Evolutionary conservation across 2,329 filamentous ascomycete species (phyloP).

Genomic region (Colletotrichum ledebouriae): DNA sequence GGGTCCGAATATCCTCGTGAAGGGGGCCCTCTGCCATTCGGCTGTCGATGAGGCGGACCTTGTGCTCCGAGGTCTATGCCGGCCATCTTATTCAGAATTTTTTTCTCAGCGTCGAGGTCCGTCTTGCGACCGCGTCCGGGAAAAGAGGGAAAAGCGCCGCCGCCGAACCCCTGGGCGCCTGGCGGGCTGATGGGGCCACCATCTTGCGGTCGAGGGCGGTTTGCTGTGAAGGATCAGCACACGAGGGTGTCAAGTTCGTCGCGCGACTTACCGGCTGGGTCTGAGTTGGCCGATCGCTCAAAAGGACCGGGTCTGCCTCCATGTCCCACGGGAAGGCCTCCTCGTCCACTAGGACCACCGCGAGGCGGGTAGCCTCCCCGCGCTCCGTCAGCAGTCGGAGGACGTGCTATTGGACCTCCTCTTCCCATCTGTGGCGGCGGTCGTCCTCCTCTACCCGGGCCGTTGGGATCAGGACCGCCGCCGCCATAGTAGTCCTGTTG

Average conservation of each 20-base stretch:
- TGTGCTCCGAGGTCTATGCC: conserved; percentile 55
- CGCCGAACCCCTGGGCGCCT: conserved; percentile 45
- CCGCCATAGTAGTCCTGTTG: conserved; percentile 60
- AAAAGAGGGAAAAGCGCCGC: conserved; percentile 58
- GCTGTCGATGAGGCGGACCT: conserved; percentile 26
- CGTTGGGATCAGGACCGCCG: conserved; percentile 52
- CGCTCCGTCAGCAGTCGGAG: conserved; percentile 55
- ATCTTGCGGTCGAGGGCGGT: conserved; percentile 51
- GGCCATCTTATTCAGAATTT: conserved; percentile 58
- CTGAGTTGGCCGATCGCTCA: conserved; percentile 55
- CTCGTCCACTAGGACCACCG: conserved; percentile 50
- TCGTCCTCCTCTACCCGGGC: conserved; percentile 56
- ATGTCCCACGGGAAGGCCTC: conserved; percentile 52
- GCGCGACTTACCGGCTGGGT: conserved; percentile 56
- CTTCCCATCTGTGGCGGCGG: conserved; percentile 59
- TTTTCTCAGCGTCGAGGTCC: conserved; percentile 57
- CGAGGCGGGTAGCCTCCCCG: conserved; percentile 56
- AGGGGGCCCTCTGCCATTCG: conserved; percentile 50
- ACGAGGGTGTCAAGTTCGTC: neutral
- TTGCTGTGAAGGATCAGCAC: conserved; percentile 43
- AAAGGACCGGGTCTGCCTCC: conserved; percentile 57
- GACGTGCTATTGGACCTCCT: conserved; percentile 59
- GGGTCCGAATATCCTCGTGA: conserved; percentile 49
- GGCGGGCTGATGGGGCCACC: conserved; percentile 48
- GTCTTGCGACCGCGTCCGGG: conserved; percentile 56